phyloP scores from a whole-genome alignment of 257 asterid genomes.

The Agastache rugosa region DNA sequence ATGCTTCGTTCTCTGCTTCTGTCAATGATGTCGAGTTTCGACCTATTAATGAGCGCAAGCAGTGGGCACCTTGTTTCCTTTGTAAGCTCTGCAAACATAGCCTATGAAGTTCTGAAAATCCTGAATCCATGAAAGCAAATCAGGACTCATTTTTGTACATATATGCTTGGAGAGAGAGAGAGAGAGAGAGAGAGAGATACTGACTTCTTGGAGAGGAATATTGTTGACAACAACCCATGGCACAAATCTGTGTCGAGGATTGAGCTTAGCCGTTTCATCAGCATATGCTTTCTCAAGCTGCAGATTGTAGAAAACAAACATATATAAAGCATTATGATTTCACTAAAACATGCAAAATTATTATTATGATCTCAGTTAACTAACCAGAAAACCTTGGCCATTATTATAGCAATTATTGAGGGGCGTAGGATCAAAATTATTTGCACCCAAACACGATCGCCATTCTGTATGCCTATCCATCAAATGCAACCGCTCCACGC shows the following conservation, averaged over 20 bases:
- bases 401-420: slow-evolving; percentile 60
- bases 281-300: slow-evolving; percentile 80
- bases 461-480: slow-evolving; percentile 62
- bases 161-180: not conserved
- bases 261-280: slow-evolving; percentile 67
- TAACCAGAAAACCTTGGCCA: slow-evolving; percentile 69
- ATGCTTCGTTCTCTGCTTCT: slow-evolving; percentile 27
- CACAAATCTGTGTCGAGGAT: slow-evolving; percentile 80
- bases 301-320: slow-evolving; percentile 8
- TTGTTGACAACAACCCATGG: slow-evolving; percentile 91
- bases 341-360: too few relatives aligned
- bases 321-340: not conserved
- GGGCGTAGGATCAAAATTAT: slow-evolving; percentile 56
- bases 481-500: slow-evolving; percentile 71
- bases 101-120: slow-evolving; percentile 67
- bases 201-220: slow-evolving; percentile 73
- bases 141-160: not conserved
- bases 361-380: too few relatives aligned
- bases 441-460: slow-evolving; percentile 67
- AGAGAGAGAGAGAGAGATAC: slow-evolving; percentile 32
- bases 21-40: slow-evolving; percentile 10
- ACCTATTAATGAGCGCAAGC: slow-evolving; percentile 48
- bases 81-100: slow-evolving; percentile 73
- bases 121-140: slow-evolving; percentile 47
- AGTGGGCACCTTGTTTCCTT: slow-evolving; percentile 52